These are phyloP conservation scores for Picea abies DNA, from an alignment of 83 land plant species.

Conservation along the genomic window DNA sequence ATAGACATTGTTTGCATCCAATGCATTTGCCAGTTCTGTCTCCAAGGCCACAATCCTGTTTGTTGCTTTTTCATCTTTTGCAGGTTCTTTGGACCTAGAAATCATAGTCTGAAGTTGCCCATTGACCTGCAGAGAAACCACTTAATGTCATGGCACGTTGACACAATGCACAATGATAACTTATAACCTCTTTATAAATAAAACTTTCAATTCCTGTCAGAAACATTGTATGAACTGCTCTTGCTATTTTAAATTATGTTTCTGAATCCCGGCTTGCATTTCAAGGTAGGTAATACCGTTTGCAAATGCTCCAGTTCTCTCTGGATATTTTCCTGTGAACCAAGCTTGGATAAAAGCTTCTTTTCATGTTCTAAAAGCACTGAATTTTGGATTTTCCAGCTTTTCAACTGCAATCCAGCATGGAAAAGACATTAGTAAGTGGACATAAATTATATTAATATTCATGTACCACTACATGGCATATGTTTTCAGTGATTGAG, in stretches of 20 bases:
- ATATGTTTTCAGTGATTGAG: too few species aligned
- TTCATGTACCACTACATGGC: too few species aligned
- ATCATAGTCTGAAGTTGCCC: constrained; percentile 42
- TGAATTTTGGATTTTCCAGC: constrained; percentile 7
- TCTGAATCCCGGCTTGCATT: background rate
- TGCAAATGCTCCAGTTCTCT: constrained; percentile 22
- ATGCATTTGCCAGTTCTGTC: constrained; percentile 65
- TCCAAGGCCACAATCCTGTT: constrained; percentile 70
- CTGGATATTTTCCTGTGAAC: constrained; percentile 17
- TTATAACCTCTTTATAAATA: background rate
- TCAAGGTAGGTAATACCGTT: constrained; percentile 3
- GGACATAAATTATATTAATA: background rate
- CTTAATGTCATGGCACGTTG: background rate
- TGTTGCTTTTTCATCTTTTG: constrained; percentile 46
- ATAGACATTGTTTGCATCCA: constrained; percentile 38
- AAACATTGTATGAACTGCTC: background rate
- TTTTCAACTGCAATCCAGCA: constrained; percentile 7
- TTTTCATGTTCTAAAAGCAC: constrained; percentile 10
- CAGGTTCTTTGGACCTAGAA: constrained; percentile 43
- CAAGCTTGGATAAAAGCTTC: constrained; percentile 15
- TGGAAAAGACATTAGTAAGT: background rate
- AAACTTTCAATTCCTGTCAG: background rate
- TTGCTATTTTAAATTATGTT: background rate
- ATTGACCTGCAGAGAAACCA: constrained; percentile 47
- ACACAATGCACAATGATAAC: background rate